phyloP scores from a whole-genome alignment of 2,329 filamentous ascomycete species.

The Colletotrichum limetticola region DNA sequence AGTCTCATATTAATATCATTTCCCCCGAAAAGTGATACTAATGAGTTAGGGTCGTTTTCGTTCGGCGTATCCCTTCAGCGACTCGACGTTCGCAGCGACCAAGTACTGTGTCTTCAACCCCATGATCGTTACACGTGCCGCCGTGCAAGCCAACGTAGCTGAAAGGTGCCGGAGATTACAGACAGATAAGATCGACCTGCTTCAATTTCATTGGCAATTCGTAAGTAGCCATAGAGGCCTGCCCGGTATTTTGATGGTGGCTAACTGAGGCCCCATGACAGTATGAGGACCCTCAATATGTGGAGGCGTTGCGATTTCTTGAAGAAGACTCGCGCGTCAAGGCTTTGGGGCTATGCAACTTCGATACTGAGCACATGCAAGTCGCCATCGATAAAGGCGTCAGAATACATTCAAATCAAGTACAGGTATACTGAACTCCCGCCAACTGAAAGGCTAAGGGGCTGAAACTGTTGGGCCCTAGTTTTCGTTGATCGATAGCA shows the following conservation, averaged over 20 bases:
- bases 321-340: constrained; percentile 1
- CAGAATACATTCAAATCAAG: constrained; percentile 22
- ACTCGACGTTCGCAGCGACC: constrained; percentile 44
- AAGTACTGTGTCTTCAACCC: constrained; percentile 50
- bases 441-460: neutral
- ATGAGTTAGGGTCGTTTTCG: constrained; percentile 46
- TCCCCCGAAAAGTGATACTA: neutral
- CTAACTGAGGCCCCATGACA: neutral
- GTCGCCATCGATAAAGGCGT: neutral
- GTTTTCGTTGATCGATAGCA: constrained; percentile 24
- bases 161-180: constrained; percentile 47
- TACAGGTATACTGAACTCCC: constrained; percentile 5
- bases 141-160: constrained; percentile 42
- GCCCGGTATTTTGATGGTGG: no score
- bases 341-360: constrained; percentile 24
- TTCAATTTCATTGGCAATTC: constrained; percentile 51
- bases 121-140: constrained; percentile 41
- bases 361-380: constrained; percentile 18
- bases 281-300: constrained; percentile 27
- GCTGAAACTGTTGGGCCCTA: neutral
- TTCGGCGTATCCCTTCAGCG: constrained; percentile 40
- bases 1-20: constrained; percentile 6
- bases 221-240: constrained; percentile 37
- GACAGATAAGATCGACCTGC: constrained; percentile 45
- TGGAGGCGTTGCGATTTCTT: constrained; percentile 15